Evolutionary conservation across 1,139 yeast species (phyloP), one percentile per base, ranked within the genome.

Genomic region (Sugiyamaella novakii): DNA sequence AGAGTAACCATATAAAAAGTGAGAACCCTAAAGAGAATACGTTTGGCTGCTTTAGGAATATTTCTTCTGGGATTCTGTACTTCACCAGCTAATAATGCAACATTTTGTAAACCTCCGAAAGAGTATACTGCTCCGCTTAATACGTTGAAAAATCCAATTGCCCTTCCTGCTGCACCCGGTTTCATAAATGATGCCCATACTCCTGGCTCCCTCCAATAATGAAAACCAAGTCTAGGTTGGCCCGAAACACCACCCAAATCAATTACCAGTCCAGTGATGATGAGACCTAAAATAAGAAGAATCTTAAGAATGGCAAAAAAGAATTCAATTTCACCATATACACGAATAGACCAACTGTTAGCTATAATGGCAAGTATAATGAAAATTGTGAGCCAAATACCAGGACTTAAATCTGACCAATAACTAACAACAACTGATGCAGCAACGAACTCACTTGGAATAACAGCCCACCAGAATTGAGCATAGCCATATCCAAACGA

Each of bases 61-160:
- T 84, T 72, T 60, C 74, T 75, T 65, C 84, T 74, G 47, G 95
- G 95, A 65, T 85, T 81, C 40, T 74, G 74, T 40, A 95, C 81
- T 69, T 88, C 96, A 12, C 94, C 88, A 31, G 95, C 88, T 14
- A 95, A 89, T 55, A 88, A 73, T 49, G 94, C 92, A 51, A 84
- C 84, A 63, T 84, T 75, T 69, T 87, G 95, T 47, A 85, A 79
- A 60, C 94, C 94, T 47, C 91, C 89, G 61, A 86, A 84, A 2
- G 96, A 81, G 68, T 87, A 89, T 5, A 96, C 94, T 24, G 95
- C 94, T 24, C 83, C 79, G 46, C 88, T 87, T 61, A 89, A 85
- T 27, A 85, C 85, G 11, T 86, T 74, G 61, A 89, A 80, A 24
- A 87, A 81, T 57, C 96, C 96, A 51, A 43, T 43, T 6, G 41